phyloP scores from a whole-genome alignment of 805 yeast genomes.

The Candida methanosorbosa region DNA sequence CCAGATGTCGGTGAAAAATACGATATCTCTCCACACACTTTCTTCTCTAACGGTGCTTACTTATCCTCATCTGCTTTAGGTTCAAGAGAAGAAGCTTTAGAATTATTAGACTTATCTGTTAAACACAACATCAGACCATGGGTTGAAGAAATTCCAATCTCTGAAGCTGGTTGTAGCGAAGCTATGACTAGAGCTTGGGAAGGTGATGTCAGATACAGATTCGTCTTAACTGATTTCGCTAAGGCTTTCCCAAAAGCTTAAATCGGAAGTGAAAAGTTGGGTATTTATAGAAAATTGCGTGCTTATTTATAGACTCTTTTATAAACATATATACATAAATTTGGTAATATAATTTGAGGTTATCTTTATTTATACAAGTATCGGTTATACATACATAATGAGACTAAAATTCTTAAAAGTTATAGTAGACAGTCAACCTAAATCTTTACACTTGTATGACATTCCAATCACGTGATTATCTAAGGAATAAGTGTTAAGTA shows the following conservation, averaged over 20 bases:
- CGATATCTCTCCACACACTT: constrained; percentile 40
- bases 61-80: constrained; percentile 40
- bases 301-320: not conserved
- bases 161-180: constrained; percentile 30
- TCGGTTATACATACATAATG: no score
- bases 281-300: no score
- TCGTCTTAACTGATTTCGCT: constrained; percentile 39
- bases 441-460: no score
- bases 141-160: constrained; percentile 41
- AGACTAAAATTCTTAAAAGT: no score
- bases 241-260: constrained; percentile 32
- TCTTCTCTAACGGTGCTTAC: constrained; percentile 36
- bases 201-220: constrained; percentile 45
- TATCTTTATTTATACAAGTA: no score
- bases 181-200: constrained; percentile 37
- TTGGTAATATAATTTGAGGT: not conserved
- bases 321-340: not conserved
- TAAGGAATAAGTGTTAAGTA: no score
- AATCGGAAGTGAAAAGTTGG: no score
- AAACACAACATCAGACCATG: constrained; percentile 38
- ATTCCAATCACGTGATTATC: no score
- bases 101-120: constrained; percentile 37
- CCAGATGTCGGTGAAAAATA: constrained; percentile 32
- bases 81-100: constrained; percentile 36
- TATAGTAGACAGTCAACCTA: no score